Conservation (phyloP, 495 filamentous ascomycete species). For the Penicillium ochrochloron region DNA sequence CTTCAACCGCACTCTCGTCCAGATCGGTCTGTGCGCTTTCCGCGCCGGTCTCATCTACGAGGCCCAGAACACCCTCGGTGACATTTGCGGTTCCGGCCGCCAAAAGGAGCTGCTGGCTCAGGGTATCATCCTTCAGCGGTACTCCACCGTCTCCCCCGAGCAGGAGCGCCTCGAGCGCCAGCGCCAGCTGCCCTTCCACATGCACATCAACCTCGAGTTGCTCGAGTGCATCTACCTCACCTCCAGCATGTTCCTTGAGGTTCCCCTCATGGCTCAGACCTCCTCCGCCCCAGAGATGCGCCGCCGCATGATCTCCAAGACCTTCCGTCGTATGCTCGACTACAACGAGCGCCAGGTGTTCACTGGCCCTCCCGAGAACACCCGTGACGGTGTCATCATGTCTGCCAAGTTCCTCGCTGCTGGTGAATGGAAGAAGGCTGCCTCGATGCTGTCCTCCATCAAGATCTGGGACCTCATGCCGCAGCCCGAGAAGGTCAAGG, state of each 20-base stretch:
- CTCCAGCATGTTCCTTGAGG: constrained; percentile 98
- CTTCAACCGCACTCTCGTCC: constrained; percentile 96
- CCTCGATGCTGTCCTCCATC: constrained; percentile 89
- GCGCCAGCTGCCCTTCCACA: constrained; percentile 97
- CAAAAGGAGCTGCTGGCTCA: constrained; percentile 98
- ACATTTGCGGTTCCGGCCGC: constrained; percentile 94
- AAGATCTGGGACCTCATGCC: constrained; percentile 99
- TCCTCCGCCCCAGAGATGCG: constrained; percentile 95
- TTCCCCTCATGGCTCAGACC: constrained; percentile 93
- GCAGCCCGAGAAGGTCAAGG: constrained; percentile 87
- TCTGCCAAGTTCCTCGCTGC: constrained; percentile 94
- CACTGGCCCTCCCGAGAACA: constrained; percentile 97
- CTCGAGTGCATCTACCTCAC: constrained; percentile 98
- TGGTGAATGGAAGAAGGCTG: constrained; percentile 97
- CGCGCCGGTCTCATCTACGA: constrained; percentile 95
- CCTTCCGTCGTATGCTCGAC: constrained; percentile 97
- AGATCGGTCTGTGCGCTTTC: constrained; percentile 98
- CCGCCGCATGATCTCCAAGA: constrained; percentile 99
- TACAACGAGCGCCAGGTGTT: constrained; percentile 99
- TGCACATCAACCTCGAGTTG: constrained; percentile 99
- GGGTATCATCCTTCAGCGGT: constrained; percentile 96
- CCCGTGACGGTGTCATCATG: constrained; percentile 98
- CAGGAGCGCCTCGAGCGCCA: constrained; percentile 96
- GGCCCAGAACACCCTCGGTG: constrained; percentile 92
- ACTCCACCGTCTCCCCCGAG: constrained; percentile 91